phyloP scores from a whole-genome alignment of 2,329 filamentous ascomycete species.

The Colletotrichum lupini region DNA sequence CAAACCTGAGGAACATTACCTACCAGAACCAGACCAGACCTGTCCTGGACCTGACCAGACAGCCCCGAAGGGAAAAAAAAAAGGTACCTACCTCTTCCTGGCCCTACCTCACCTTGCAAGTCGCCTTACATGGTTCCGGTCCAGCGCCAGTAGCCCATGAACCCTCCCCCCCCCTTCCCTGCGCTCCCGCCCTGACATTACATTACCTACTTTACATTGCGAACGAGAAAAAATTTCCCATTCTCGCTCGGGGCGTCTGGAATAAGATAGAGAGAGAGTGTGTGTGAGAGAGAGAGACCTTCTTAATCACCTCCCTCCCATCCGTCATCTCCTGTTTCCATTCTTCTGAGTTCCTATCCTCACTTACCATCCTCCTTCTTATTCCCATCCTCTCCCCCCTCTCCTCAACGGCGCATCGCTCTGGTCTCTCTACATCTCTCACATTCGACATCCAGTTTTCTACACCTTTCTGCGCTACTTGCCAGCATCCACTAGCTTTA shows the following conservation, averaged over 20 bases:
- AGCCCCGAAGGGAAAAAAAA: neutral
- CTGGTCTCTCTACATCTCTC: constrained; percentile 9
- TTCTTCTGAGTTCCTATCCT: constrained; percentile 21
- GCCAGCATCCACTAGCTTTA: neutral
- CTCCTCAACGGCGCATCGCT: neutral
- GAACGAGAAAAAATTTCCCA: constrained; percentile 34
- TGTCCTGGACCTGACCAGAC: neutral
- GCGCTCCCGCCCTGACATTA: constrained; percentile 34
- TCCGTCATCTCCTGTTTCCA: constrained; percentile 14
- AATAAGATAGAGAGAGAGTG: constrained; percentile 22
- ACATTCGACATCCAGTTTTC: neutral
- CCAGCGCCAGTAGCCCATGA: constrained; percentile 17
- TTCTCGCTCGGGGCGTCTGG: constrained; percentile 30
- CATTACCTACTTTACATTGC: constrained; percentile 32
- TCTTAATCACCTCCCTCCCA: constrained; percentile 34
- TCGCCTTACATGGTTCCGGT: constrained; percentile 7
- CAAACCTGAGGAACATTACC: constrained; percentile 33
- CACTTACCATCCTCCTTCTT: constrained; percentile 19
- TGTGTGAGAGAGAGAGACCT: neutral
- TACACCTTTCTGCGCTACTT: neutral
- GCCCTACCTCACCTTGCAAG: neutral
- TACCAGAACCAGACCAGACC: neutral
- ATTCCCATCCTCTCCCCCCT: neutral
- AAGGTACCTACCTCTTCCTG: neutral
- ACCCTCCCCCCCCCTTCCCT: constrained; percentile 33